A percentile compares a stretch with the other conserved stretches of the same genome.
Evolutionary conservation across 1,284 basidiomycete species (phyloP).

Genomic region (Ustilago sp.): DNA sequence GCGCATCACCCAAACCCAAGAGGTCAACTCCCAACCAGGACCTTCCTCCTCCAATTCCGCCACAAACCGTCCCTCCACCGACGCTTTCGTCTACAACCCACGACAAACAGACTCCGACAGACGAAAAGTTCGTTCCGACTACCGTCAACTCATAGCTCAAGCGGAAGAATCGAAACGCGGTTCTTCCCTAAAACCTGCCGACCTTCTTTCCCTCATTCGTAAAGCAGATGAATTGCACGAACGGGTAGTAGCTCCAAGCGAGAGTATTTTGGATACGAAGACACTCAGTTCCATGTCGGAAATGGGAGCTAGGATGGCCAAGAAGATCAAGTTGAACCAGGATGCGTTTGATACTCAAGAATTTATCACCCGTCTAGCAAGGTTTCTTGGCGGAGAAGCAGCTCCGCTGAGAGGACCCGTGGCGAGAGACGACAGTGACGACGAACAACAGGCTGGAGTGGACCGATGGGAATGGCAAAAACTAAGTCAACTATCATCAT

Average conservation of each 20-base stretch:
- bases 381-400: slow-evolving; percentile 52
- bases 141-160: slow-evolving; percentile 53
- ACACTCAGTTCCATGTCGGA: slow-evolving; percentile 59
- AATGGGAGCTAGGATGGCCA: slow-evolving; percentile 61
- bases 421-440: slow-evolving; percentile 29
- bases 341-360: slow-evolving; percentile 66
- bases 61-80: slow-evolving; percentile 6
- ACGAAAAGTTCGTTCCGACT: slow-evolving; percentile 53
- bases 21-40: slow-evolving; percentile 24
- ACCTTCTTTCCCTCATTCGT: slow-evolving; percentile 29
- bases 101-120: slow-evolving; percentile 45
- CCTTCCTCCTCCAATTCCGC: slow-evolving; percentile 15
- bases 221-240: slow-evolving; percentile 30
- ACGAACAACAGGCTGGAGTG: slow-evolving; percentile 18
- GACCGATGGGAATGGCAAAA: slow-evolving; percentile 61
- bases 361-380: slow-evolving; percentile 51
- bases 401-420: slow-evolving; percentile 4
- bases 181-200: slow-evolving; percentile 25
- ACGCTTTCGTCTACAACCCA: slow-evolving; percentile 52
- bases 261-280: slow-evolving; percentile 61
- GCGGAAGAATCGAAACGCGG: slow-evolving; percentile 48
- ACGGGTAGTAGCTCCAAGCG: slow-evolving; percentile 33
- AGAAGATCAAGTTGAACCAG: slow-evolving; percentile 59
- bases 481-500: slow-evolving; percentile 46
- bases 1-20: slow-evolving; percentile 13